Base-by-base conservation (phyloP, 1,139 yeast genomes). In the Zygosaccharomyces pseudobailii region DNA sequence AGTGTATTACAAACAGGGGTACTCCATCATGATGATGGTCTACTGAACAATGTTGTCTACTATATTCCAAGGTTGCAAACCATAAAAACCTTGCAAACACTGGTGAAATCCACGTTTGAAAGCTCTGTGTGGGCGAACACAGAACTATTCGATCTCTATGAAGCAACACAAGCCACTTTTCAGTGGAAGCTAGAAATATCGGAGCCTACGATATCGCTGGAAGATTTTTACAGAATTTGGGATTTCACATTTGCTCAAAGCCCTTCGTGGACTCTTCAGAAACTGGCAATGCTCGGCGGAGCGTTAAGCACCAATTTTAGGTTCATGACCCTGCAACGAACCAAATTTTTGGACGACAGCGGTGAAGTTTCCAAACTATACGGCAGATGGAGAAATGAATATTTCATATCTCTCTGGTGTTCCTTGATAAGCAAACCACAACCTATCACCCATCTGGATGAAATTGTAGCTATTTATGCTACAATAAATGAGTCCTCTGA, bases 151-250 rank as follows among this genome's bases (percentile, higher is more conserved):
- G 44, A 48, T 27, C 30, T 59, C 5, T 52, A 51, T 25, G 58
- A 59, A 25, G 46, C 54, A 43, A 44, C 54, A 0, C 57, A 56
- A 37, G 54, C 57, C 5, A 55, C 62, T 4, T 52, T 59, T 13
- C 45, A 50, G 5, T 62, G 65, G 63, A 64, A 64, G 42, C 46
- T 62, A 22, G 55, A 60, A 37, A 61, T 64, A 3, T 62, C 66
- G 9, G 67, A 63, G 40, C 68, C 68, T 1, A 43, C 47, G 1
- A 36, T 64, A 8, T 27, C 55, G 7, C 28, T 61, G 9, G 40
- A 52, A 6, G 49, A 49, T 10, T 64, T 64, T 42, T 61, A 50
- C 45, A 17, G 36, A 13, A 40, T 55, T 1, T 61, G 66, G 67
- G 48, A 60, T 40, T 19, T 42, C 1, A 48, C 48, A 21, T 47